Evolutionary conservation across 2,329 filamentous ascomycete species (phyloP), one percentile per base, ranked within the genome.

Genomic region (Diplodia scrobiculata): DNA sequence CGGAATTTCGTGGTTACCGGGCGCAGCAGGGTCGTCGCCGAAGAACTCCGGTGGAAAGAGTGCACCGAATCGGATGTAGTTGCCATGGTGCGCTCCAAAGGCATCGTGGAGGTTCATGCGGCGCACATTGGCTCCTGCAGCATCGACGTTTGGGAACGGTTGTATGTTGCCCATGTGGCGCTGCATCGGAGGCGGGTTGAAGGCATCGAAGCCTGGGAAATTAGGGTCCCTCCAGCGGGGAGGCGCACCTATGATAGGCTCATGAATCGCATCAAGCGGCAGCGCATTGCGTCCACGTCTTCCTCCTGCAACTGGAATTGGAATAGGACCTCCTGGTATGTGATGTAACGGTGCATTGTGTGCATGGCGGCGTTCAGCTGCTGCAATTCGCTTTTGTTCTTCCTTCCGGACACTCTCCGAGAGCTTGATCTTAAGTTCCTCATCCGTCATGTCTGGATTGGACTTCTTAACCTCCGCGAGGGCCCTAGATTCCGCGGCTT

Each of bases 371-470:
- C 41, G 63, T 17, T 21, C 64, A 14, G 21, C 29, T 13, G 21
- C 21, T 11, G 32, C 50, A 38, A 66, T 2, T 6, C 67, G 67
- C 13, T 29, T 66, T 25, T 74, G 63, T 52, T 78, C 76, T 17
- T 69, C 72, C 64, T 72, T 67, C 67, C 75, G 74, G 60, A 87
- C 84, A 3, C 74, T 73, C 2, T 86, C 81, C 0, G 88, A 88
- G 54, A 89, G 76, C 45, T 83, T 81, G 68, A 92, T 81, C 52
- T 84, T 79, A 14, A 92, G 79, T 45, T 84, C 77, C 9, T 86
- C 82, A 27, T 83, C 80, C 1, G 83, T 80, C n/a, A 91, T 72
- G 3, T 84, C 80, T 0, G 89, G 89, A 68, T 91, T 84, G 36
- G 87, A 82, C 25, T 82, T 78, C 14, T 81, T 77, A 3, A 88